phyloP scores from a whole-genome alignment of 2,329 filamentous ascomycete species.

The Phialocephala subalpina region DNA sequence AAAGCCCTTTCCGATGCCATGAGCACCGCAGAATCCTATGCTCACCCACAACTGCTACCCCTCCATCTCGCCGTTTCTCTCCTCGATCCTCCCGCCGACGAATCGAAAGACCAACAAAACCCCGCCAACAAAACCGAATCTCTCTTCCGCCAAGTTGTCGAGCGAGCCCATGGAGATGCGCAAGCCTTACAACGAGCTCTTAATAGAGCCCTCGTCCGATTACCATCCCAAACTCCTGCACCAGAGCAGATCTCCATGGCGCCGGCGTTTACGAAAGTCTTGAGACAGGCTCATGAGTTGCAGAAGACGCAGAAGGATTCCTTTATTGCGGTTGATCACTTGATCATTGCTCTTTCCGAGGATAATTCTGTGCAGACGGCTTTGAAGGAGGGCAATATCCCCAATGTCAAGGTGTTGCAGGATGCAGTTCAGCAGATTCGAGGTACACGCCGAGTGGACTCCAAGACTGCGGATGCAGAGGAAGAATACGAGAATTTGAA shows the following conservation, averaged over 20 bases:
- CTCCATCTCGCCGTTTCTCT: slow-evolving; percentile 88
- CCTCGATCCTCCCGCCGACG: slow-evolving; percentile 77
- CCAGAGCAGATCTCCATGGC: slow-evolving; percentile 88
- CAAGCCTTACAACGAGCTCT: slow-evolving; percentile 88
- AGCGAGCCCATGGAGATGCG: slow-evolving; percentile 90
- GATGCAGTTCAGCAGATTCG: slow-evolving; percentile 91
- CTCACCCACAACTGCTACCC: slow-evolving; percentile 89
- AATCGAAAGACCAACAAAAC: slow-evolving; percentile 81
- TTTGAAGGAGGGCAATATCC: slow-evolving; percentile 87
- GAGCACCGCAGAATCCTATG: slow-evolving; percentile 86
- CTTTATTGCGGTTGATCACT: slow-evolving; percentile 92
- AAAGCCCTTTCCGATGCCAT: slow-evolving; percentile 91
- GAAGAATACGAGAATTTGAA: slow-evolving; percentile 93
- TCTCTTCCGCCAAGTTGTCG: slow-evolving; percentile 94
- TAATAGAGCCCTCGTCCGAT: slow-evolving; percentile 89
- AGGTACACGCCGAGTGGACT: slow-evolving; percentile 92
- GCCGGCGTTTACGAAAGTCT: slow-evolving; percentile 80
- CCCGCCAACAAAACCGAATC: slow-evolving; percentile 70
- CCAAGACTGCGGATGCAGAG: slow-evolving; percentile 93
- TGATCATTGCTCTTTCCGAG: slow-evolving; percentile 86
- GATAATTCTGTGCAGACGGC: slow-evolving; percentile 77
- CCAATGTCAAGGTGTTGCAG: slow-evolving; percentile 89
- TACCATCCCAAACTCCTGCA: slow-evolving; percentile 94
- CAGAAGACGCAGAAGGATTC: slow-evolving; percentile 98
- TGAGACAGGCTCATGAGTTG: slow-evolving; percentile 85